phyloP scores from a whole-genome alignment of 352 stramenopile species.

The Globisporangium polare region DNA sequence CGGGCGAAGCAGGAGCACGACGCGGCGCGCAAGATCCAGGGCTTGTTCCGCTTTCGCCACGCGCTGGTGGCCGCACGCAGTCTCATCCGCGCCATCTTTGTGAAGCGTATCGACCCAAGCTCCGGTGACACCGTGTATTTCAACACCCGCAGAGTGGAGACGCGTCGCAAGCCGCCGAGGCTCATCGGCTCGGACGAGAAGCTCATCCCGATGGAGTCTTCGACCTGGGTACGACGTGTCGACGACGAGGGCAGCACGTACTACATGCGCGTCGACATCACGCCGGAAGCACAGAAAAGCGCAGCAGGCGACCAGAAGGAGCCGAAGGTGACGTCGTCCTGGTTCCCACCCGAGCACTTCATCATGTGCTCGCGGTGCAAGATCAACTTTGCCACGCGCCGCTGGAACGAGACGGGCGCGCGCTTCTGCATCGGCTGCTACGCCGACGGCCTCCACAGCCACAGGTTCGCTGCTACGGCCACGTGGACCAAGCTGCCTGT shows the following conservation, averaged over 20 bases:
- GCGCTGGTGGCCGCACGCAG: constrained; percentile 34
- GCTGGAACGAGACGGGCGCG: constrained; percentile 36
- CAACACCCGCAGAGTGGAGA: constrained; percentile 43
- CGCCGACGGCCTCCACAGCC: constrained; percentile 21
- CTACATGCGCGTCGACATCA: constrained; percentile 42
- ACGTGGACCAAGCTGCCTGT: constrained; percentile 64
- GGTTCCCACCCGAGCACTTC: constrained; percentile 46
- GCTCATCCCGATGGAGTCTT: constrained; percentile 52
- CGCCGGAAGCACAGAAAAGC: background rate
- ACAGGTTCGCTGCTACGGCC: constrained; percentile 6
- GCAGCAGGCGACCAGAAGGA: background rate
- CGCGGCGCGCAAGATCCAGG: constrained; percentile 55
- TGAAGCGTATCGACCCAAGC: constrained; percentile 59
- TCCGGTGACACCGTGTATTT: constrained; percentile 58
- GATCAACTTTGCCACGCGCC: constrained; percentile 49
- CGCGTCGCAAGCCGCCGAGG: constrained; percentile 27
- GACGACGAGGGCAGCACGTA: constrained; percentile 45
- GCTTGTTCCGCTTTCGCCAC: constrained; percentile 54
- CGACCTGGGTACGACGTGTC: constrained; percentile 51
- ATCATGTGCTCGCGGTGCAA: constrained; percentile 51
- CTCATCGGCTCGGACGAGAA: constrained; percentile 51
- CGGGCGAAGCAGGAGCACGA: constrained; percentile 30
- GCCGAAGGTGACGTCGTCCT: constrained; percentile 14
- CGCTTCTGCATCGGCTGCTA: constrained; percentile 68
- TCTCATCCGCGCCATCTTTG: constrained; percentile 47